These are phyloP conservation scores for Aspergillus tamarii DNA, from an alignment of 2,329 filamentous ascomycete species.

Conservation along the genomic window DNA sequence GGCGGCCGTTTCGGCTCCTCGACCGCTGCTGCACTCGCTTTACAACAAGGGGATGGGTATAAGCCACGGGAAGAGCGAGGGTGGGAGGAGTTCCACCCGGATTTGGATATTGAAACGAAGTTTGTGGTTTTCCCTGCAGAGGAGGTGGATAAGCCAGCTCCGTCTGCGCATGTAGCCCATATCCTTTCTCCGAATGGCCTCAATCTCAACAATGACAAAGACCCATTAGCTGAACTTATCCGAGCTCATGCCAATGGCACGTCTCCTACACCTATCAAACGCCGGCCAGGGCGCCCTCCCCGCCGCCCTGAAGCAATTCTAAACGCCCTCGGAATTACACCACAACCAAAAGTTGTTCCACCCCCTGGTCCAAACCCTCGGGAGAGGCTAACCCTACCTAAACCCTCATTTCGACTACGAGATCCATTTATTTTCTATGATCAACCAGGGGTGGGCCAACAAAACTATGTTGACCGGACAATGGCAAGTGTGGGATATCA, in stretches of 20 bases:
- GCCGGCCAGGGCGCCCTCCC: slow-evolving; percentile 67
- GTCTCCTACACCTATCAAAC: slow-evolving; percentile 53
- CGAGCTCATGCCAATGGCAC: slow-evolving; percentile 41
- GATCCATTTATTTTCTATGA: slow-evolving; percentile 61
- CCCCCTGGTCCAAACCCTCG: slow-evolving; percentile 54
- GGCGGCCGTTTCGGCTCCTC: slow-evolving; percentile 81
- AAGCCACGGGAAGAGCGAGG: slow-evolving; percentile 95
- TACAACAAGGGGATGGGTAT: slow-evolving; percentile 91
- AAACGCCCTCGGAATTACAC: slow-evolving; percentile 61
- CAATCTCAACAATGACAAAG: slow-evolving; percentile 30
- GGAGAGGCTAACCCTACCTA: slow-evolving; percentile 53
- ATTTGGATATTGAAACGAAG: slow-evolving; percentile 83
- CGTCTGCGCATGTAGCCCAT: slow-evolving; percentile 50
- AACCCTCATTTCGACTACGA: slow-evolving; percentile 50
- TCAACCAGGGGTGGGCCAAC: slow-evolving; percentile 80
- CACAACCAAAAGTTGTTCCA: slow-evolving; percentile 55
- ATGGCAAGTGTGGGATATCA: slow-evolving; percentile 97
- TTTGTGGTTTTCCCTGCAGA: slow-evolving; percentile 80
- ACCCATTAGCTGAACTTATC: slow-evolving; percentile 47
- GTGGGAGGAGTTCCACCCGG: slow-evolving; percentile 97
- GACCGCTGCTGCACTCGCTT: slow-evolving; percentile 82
- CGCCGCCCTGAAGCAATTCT: slow-evolving; percentile 65
- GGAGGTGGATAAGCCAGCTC: slow-evolving; percentile 76
- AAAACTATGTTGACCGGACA: slow-evolving; percentile 90
- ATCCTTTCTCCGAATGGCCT: slow-evolving; percentile 30